These are phyloP conservation scores for Stachybotrys chartarum DNA, from an alignment of 2,329 filamentous ascomycete species.

Conservation along the genomic window DNA sequence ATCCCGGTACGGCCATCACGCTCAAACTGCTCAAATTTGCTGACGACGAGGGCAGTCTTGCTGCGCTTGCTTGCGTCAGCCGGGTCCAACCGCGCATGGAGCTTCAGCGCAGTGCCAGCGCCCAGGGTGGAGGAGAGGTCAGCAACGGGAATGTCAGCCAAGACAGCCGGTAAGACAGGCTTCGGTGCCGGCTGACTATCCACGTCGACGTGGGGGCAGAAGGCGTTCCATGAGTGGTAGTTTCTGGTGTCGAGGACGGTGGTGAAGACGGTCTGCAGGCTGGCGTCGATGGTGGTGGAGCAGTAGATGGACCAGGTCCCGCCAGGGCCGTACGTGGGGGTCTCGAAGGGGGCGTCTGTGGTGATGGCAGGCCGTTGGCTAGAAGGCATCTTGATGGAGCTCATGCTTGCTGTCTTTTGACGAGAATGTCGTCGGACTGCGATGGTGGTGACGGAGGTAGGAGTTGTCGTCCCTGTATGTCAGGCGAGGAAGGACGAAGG, in stretches of 20 bases:
- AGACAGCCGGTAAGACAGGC: slow-evolving; percentile 5
- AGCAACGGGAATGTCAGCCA: slow-evolving; percentile 2
- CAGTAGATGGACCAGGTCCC: slow-evolving; percentile 21
- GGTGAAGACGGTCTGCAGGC: slow-evolving; percentile 21
- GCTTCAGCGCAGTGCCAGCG: slow-evolving; percentile 21
- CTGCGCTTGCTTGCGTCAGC: slow-evolving; percentile 8
- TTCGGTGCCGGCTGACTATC: slow-evolving; percentile 7
- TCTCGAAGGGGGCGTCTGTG: slow-evolving; percentile 12
- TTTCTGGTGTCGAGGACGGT: slow-evolving; percentile 20
- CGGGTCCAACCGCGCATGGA: slow-evolving; percentile 25
- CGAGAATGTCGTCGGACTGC: not conserved
- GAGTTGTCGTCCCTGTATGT: too few species aligned
- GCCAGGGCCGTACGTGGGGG: slow-evolving; percentile 20
- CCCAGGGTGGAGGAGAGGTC: slow-evolving; percentile 17
- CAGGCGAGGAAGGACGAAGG: too few species aligned
- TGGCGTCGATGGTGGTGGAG: slow-evolving; percentile 23
- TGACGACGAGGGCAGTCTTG: slow-evolving; percentile 17
- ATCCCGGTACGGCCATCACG: slow-evolving; percentile 22
- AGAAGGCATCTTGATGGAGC: slow-evolving; percentile 4
- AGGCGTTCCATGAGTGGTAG: slow-evolving; percentile 29
- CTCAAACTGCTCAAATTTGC: slow-evolving; percentile 24
- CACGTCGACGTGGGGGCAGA: slow-evolving; percentile 19
- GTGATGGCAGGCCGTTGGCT: slow-evolving; percentile 9
- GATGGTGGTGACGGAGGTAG: not conserved
- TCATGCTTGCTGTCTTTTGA: not conserved